Evolutionary conservation across 2,329 filamentous ascomycete genomes (phyloP).

Genomic region (Ophiostoma sp.): DNA sequence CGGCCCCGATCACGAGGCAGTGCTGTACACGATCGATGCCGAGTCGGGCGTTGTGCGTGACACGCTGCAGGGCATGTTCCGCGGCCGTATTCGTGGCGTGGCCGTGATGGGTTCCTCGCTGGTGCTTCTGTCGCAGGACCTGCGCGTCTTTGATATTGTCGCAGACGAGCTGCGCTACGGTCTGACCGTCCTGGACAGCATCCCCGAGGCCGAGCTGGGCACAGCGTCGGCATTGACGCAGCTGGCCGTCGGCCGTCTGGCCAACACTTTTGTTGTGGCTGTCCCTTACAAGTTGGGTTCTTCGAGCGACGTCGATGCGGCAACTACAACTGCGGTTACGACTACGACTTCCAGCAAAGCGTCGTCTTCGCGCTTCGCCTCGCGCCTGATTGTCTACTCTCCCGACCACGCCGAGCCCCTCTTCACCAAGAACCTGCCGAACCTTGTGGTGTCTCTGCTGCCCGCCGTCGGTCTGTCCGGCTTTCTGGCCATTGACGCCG

Average conservation of each 20-base stretch:
- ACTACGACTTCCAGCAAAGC: not conserved
- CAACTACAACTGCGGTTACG: not conserved
- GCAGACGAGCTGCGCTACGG: constrained; percentile 71
- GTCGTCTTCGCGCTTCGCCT: constrained; percentile 40
- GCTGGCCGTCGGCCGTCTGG: constrained; percentile 68
- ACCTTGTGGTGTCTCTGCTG: constrained; percentile 66
- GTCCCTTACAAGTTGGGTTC: constrained; percentile 41
- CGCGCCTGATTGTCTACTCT: constrained; percentile 67
- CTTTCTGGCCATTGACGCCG: constrained; percentile 74
- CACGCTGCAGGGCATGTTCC: constrained; percentile 67
- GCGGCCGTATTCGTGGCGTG: constrained; percentile 64
- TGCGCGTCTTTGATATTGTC: constrained; percentile 83
- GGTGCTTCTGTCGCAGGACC: constrained; percentile 69
- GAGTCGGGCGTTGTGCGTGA: constrained; percentile 65
- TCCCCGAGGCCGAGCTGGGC: constrained; percentile 33
- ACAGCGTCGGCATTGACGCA: constrained; percentile 52
- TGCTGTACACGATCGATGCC: constrained; percentile 76
- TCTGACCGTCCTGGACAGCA: constrained; percentile 53
- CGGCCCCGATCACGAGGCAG: constrained; percentile 54
- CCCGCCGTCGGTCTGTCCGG: constrained; percentile 65
- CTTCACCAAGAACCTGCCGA: constrained; percentile 56
- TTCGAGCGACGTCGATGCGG: not conserved
- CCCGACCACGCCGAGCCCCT: constrained; percentile 57
- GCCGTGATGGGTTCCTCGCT: constrained; percentile 72
- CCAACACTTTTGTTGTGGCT: constrained; percentile 66